Conservation (phyloP, 164 flowering plant species). For the Magnolia changhungtana region DNA sequence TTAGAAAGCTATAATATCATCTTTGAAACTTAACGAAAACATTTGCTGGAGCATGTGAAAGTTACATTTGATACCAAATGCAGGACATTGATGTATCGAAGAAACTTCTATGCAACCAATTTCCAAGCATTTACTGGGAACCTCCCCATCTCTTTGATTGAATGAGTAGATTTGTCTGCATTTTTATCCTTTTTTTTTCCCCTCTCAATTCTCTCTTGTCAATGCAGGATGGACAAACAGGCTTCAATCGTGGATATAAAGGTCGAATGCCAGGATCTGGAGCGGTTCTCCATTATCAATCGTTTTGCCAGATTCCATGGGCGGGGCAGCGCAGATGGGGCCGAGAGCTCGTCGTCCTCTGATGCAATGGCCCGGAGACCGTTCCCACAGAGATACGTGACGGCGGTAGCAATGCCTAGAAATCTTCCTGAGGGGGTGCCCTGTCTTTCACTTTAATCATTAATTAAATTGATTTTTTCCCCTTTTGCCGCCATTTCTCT, state of each 20-base stretch:
- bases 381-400: slow-evolving; percentile 67
- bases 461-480: slow-evolving; percentile 40
- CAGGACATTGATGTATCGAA: too few relatives aligned
- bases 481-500: neutral
- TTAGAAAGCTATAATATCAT: too few relatives aligned
- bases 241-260: slow-evolving; percentile 53
- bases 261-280: slow-evolving; percentile 70
- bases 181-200: neutral
- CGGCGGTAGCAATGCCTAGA: slow-evolving; percentile 60
- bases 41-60: too few relatives aligned
- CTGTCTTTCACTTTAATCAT: slow-evolving; percentile 72
- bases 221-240: slow-evolving; percentile 62
- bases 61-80: too few relatives aligned
- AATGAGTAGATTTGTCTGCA: too few relatives aligned
- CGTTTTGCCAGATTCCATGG: slow-evolving; percentile 82
- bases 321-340: slow-evolving; percentile 35
- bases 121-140: too few relatives aligned
- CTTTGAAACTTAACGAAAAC: too few relatives aligned
- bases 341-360: slow-evolving; percentile 40
- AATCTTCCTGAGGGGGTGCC: slow-evolving; percentile 72
- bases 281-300: slow-evolving; percentile 63
- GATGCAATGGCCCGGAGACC: slow-evolving; percentile 31
- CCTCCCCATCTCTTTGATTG: too few relatives aligned
- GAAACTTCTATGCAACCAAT: too few relatives aligned
- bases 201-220: neutral